Base-by-base conservation (phyloP, 768 basidiomycete genomes). In the Pisolithus microcarpus region DNA sequence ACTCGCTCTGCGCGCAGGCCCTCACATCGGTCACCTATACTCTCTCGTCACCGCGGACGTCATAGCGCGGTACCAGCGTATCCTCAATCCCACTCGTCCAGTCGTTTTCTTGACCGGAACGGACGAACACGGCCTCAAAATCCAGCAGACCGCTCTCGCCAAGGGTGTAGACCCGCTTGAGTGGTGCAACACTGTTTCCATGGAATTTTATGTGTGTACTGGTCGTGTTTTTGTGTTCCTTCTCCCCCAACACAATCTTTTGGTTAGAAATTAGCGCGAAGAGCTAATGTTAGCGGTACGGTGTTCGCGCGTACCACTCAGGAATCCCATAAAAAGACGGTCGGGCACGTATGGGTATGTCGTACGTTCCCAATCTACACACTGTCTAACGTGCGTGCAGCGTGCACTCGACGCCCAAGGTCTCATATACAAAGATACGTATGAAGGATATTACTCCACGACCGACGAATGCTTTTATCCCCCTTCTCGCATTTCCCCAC, bases 111-210 rank as follows among this genome's bases (percentile, higher is more conserved):
- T 85, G 15, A 82, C 86, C 0, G 92, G 92, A 1, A 95, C 91
- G 1, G 92, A 96, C 62, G 92, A 94, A 59, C 91, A 94, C 65
- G 92, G 92, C 0, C 68, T 91, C 51, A 95, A 95, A 69, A 89
- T 96, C 38, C 91, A 94, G 67, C 84, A 83, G 56, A 90, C 91
- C 1, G 88, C 91, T 0, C 69, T 78, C 48, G 74, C 70, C 5
- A 66, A 71, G 43, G 81, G 77, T 0, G 56, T 79, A 45, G 71
- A 72, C 4, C 84, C 85, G 1, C 63, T 72, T n/a, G 73, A 70
- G 43, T 85, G 93, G 57, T 92, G 89, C 63, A 82, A 91, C 61
- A 58, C 68, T 15, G 70, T 91, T 34, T 87, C 84, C 52, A 63
- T 76, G 56, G 73, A 81, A 45, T 95, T 95, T 70, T 75, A 78